phyloP scores from a whole-genome alignment of 2,329 filamentous ascomycete genomes.

The Penicillium thymicola region DNA sequence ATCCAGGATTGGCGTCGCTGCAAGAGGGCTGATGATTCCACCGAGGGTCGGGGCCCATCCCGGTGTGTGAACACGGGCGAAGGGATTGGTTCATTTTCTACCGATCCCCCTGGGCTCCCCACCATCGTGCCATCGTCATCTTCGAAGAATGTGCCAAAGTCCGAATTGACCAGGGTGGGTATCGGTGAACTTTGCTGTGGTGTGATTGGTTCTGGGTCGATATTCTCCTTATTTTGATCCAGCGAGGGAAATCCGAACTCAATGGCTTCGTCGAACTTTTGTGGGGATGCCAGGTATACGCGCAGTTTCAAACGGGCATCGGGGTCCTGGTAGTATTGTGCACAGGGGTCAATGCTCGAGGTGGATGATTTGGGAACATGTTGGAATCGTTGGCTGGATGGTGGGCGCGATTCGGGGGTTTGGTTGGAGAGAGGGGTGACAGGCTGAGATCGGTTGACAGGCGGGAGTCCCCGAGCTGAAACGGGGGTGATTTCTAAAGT shows the following conservation, averaged over 20 bases:
- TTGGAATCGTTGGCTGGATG: slow-evolving; percentile 47
- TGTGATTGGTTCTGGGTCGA: slow-evolving; percentile 15
- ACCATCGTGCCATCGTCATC: slow-evolving; percentile 47
- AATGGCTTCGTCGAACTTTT: slow-evolving; percentile 93
- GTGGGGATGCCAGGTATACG: slow-evolving; percentile 79
- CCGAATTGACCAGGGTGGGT: slow-evolving; percentile 40
- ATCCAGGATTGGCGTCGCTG: slow-evolving; percentile 18
- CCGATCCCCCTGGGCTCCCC: slow-evolving; percentile 27
- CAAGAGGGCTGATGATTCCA: slow-evolving; percentile 13
- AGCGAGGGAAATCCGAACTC: slow-evolving; percentile 80
- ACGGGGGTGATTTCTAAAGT: slow-evolving; percentile 28
- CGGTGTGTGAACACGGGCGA: slow-evolving; percentile 8
- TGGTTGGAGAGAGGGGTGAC: slow-evolving; percentile 27
- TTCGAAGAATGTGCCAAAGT: slow-evolving; percentile 52
- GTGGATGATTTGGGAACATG: slow-evolving; percentile 51
- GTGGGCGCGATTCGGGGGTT: slow-evolving; percentile 41
- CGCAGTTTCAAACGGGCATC: slow-evolving; percentile 83
- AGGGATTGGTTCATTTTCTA: slow-evolving; percentile 24
- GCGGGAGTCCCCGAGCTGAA: slow-evolving; percentile 34
- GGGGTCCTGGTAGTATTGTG: slow-evolving; percentile 84
- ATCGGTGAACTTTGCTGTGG: slow-evolving; percentile 25
- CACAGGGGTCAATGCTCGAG: slow-evolving; percentile 63
- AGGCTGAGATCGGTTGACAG: slow-evolving; percentile 46
- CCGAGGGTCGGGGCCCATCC: slow-evolving; percentile 12
- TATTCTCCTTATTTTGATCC: slow-evolving; percentile 30